phyloP scores from a whole-genome alignment of 2,329 filamentous ascomycete genomes.

The Clarireedia homoeocarpa region DNA sequence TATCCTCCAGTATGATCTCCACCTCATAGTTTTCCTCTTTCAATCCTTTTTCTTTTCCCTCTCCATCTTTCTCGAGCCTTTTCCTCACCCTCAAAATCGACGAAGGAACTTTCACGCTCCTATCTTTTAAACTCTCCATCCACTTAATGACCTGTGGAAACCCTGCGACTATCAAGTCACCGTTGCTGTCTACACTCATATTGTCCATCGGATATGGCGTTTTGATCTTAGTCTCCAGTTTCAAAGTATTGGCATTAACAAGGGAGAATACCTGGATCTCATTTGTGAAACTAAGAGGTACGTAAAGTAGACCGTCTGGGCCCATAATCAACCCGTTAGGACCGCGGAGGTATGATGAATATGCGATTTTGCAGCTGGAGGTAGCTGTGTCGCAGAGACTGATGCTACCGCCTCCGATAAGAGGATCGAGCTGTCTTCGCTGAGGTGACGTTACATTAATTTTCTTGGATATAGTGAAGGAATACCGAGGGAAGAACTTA shows the following conservation, averaged over 20 bases:
- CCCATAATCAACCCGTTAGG: constrained; percentile 31
- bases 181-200: constrained; percentile 30
- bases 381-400: constrained; percentile 23
- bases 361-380: constrained; percentile 24
- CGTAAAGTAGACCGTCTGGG: constrained; percentile 30
- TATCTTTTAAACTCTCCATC: constrained; percentile 18
- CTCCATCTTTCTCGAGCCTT: neutral
- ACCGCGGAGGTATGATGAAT: constrained; percentile 20
- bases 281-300: constrained; percentile 22
- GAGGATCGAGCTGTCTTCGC: constrained; percentile 23
- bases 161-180: constrained; percentile 30
- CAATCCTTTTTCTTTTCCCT: neutral
- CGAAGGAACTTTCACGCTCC: constrained; percentile 7
- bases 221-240: constrained; percentile 22
- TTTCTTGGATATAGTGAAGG: neutral
- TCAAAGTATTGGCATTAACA: constrained; percentile 12
- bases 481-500: constrained; percentile 11
- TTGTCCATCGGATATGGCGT: constrained; percentile 30
- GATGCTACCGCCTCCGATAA: constrained; percentile 27
- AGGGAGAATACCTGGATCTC: constrained; percentile 20
- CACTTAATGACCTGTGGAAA: constrained; percentile 26
- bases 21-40: neutral
- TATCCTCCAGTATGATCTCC: constrained; percentile 5
- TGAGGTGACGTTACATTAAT: neutral
- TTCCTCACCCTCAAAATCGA: neutral